These are phyloP conservation scores for Podila minutissima DNA, from an alignment of 192 early-diverging fungal species.

Conservation along the genomic window DNA sequence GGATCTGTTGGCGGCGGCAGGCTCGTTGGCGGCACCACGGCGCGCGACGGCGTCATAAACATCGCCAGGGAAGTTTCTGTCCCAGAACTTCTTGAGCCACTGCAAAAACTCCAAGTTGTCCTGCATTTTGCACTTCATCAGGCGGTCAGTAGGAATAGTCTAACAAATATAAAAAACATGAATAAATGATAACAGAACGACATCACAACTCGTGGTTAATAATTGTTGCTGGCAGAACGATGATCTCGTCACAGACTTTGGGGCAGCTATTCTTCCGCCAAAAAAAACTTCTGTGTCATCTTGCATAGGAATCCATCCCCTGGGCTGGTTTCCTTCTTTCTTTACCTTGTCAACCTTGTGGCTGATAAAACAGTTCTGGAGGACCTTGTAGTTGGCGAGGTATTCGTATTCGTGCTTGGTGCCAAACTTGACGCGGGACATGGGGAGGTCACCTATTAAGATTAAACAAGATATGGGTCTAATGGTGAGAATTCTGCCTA, in stretches of 20 bases:
- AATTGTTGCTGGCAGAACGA: background rate
- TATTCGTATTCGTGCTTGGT: conserved; percentile 98
- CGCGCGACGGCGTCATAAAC: conserved; percentile 84
- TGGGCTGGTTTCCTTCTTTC: background rate
- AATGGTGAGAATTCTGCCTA: no score
- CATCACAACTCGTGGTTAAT: background rate
- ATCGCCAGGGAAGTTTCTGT: conserved; percentile 85
- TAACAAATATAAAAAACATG: conserved; percentile 33
- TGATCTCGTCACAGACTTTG: background rate
- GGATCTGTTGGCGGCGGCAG: conserved; percentile 53
- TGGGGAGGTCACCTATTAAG: conserved; percentile 73
- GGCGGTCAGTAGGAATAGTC: conserved; percentile 86
- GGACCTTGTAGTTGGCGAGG: conserved; percentile 93
- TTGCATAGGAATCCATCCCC: background rate
- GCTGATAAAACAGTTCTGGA: conserved; percentile 88
- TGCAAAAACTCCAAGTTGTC: conserved; percentile 99
- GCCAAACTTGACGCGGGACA: conserved; percentile 92
- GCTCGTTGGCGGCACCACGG: conserved; percentile 57
- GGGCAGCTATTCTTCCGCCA: no score
- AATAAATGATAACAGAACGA: background rate
- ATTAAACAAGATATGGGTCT: conserved; percentile 3
- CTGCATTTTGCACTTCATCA: conserved; percentile 97
- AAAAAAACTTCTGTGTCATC: conserved; percentile 4
- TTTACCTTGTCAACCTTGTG: conserved; percentile 91
- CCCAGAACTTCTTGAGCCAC: conserved; percentile 95